Evolutionary conservation across 1,139 yeast genomes (phyloP).

Genomic region (Zygoascus hellenicus): DNA sequence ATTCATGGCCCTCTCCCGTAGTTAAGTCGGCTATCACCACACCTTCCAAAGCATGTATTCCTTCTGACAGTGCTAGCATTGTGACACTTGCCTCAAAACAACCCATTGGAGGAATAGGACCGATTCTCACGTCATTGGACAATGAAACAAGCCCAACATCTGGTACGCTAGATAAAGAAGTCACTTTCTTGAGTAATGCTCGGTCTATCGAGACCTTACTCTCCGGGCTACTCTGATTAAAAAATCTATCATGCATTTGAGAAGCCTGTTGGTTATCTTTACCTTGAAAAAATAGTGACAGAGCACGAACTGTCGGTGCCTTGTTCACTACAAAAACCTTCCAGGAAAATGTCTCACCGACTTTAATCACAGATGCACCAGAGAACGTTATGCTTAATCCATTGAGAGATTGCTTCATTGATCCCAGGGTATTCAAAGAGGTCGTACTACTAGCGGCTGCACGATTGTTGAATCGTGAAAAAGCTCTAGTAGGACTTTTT

Average conservation of each 20-base stretch:
- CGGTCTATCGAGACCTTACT: conserved; percentile 14
- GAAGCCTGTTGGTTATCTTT: conserved; percentile 15
- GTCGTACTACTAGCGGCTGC: conserved; percentile 7
- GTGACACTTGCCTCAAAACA: conserved; percentile 60
- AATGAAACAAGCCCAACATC: conserved; percentile 46
- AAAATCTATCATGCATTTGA: background rate
- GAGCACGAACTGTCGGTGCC: conserved; percentile 36
- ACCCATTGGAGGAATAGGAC: conserved; percentile 55
- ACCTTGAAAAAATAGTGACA: conserved; percentile 39
- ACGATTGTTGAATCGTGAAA: background rate
- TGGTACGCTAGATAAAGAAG: conserved; percentile 29
- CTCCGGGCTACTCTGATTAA: background rate
- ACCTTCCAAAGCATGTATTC: conserved; percentile 61
- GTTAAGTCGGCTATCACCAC: conserved; percentile 56
- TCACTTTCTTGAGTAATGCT: conserved; percentile 25
- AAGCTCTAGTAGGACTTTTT: background rate
- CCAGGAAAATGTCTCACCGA: conserved; percentile 62
- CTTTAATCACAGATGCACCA: conserved; percentile 55
- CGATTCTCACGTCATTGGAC: conserved; percentile 59
- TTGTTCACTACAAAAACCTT: conserved; percentile 62
- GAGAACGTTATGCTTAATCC: conserved; percentile 58
- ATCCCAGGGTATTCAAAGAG: conserved; percentile 10
- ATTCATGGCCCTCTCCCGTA: conserved; percentile 66
- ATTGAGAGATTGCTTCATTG: conserved; percentile 11
- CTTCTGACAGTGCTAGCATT: conserved; percentile 58